Base-by-base conservation (phyloP, 148 eudicot genomes). In the Heliamphora exappendiculata region DNA sequence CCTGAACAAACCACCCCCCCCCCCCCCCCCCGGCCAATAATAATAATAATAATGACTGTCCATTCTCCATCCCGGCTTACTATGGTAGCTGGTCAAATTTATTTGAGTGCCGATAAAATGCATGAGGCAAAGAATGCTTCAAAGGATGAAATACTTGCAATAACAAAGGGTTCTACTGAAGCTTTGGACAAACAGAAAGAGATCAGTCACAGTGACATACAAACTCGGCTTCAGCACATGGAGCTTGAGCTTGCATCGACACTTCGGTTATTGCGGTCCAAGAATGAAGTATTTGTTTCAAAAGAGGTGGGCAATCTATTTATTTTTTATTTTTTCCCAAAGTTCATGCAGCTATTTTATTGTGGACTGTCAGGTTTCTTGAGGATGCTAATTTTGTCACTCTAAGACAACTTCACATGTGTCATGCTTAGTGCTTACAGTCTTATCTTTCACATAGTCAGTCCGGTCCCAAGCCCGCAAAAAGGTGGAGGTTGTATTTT, bases 211-310 rank as follows among this genome's bases (percentile, higher is more conserved):
- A 72, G 78, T 54, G 81, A 88, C 47, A 65, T 91, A 74, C 82
- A 67, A 83, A 78, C 73, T 74, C 94, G 89, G 51, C 91, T 95
- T 89, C 87, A 87, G 77, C 81, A 89, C 69, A 82, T 95, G 68
- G 86, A 88, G 82, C 72, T 67, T 42, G 96, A 95, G 83, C 97
- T 95, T n/a, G 78, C 87, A 62, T 86, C 90, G 68, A 85, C 87
- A 28, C 89, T 95, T 75, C 37, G 17, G 44, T 85, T 85, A 54
- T 59, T 94, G 66, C 88, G 82, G 80, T 88, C 97, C 78, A 88
- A 81, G 79, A 51, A 77, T 63, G 77, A 47, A 58, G 82, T 73
- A 60, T 12, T 6, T 66, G 75, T 22, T 76, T 16, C 82, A 45
- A 66, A 75, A 29, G 84, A 85, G 85, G 87, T 85, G 26, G n/a